Evolutionary conservation across 75 land plant species (phyloP).

Genomic region (Selaginella moellendorffii): DNA sequence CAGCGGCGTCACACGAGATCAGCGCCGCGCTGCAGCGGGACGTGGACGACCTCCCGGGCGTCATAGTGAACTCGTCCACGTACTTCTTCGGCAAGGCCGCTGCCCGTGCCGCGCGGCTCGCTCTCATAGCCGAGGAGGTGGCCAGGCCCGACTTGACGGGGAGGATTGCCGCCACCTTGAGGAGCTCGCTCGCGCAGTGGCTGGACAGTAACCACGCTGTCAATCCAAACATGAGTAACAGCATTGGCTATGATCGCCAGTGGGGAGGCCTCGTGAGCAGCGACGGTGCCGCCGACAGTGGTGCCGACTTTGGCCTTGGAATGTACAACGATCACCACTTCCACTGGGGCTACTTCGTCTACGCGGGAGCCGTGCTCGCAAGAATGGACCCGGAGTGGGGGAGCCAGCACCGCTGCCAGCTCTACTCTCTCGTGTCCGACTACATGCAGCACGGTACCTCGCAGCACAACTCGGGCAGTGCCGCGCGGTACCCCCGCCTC

Average conservation of each 20-base stretch:
- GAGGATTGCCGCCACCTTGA: not conserved
- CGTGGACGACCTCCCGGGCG: not conserved
- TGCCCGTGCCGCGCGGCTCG: not conserved
- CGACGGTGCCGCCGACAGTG: not conserved
- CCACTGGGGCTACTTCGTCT: constrained; percentile 7
- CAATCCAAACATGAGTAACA: too few relatives aligned
- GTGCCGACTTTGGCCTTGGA: not conserved
- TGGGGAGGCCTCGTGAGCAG: constrained; percentile 3
- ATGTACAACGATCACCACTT: constrained; percentile 7
- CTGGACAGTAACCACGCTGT: not conserved
- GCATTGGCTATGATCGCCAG: not conserved
- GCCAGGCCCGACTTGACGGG: not conserved
- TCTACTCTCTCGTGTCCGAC: not conserved
- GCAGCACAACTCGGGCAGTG: not conserved
- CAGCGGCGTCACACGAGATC: not conserved
- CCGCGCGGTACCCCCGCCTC: not conserved
- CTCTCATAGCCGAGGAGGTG: constrained; percentile 1
- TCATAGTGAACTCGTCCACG: not conserved
- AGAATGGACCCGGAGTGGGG: not conserved
- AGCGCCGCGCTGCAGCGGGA: not conserved
- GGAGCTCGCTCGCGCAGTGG: not conserved
- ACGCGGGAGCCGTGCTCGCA: constrained; percentile 3
- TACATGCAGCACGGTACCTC: not conserved
- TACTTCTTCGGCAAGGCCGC: constrained; percentile 2
- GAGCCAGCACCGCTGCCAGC: not conserved